Evolutionary conservation across 345 rosid genomes (phyloP).

Genomic region (Populus tremula): DNA sequence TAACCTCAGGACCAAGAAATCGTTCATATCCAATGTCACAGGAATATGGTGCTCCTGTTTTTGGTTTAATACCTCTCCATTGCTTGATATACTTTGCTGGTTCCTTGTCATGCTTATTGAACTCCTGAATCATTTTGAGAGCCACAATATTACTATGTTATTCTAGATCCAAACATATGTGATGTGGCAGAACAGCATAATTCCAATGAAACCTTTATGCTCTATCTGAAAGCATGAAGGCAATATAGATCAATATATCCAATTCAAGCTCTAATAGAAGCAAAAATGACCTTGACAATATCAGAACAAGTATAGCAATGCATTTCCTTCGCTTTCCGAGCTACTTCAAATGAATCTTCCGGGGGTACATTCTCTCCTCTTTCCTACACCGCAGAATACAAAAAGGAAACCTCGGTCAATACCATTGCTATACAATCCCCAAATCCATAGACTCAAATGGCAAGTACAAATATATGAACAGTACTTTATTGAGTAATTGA

Average conservation of each 20-base stretch:
- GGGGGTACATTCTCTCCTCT: conserved; percentile 97
- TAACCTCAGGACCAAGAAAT: conserved; percentile 96
- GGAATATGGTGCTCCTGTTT: conserved; percentile 95
- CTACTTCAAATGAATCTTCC: conserved; percentile 92
- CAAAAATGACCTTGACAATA: conserved; percentile 75
- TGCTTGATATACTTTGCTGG: conserved; percentile 86
- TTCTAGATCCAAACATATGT: neutral
- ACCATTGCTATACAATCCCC: conserved; percentile 1
- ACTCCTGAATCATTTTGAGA: conserved; percentile 60
- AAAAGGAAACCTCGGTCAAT: conserved; percentile 19
- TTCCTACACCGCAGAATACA: conserved; percentile 53
- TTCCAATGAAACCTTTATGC: neutral
- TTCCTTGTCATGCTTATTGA: conserved; percentile 94
- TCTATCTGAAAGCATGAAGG: neutral
- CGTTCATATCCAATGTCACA: conserved; percentile 97
- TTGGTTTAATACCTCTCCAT: conserved; percentile 89
- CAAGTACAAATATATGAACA: neutral
- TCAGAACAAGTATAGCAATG: conserved; percentile 89
- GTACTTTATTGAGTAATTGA: neutral
- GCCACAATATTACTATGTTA: neutral
- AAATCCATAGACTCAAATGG: neutral
- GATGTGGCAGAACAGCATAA: neutral
- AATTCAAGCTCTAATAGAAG: conserved; percentile 4
- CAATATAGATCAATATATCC: neutral
- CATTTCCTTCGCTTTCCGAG: conserved; percentile 92